These are phyloP conservation scores for Russula dissimulans DNA, from an alignment of 768 basidiomycete genomes.

Conservation along the genomic window DNA sequence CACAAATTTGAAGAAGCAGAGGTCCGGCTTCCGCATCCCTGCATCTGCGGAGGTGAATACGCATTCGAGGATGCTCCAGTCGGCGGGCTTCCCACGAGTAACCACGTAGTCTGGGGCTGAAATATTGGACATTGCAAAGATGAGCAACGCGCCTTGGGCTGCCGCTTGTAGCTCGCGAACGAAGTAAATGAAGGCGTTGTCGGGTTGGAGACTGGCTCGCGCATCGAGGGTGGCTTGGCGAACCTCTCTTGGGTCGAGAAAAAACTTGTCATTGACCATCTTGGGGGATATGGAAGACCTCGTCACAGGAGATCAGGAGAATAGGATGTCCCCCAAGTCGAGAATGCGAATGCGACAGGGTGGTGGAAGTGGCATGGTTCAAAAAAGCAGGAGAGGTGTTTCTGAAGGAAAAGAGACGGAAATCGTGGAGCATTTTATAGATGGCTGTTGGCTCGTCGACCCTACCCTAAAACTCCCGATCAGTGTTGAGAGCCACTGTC, in stretches of 20 bases:
- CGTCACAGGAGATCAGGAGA: constrained; percentile 41
- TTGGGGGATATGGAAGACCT: constrained; percentile 35
- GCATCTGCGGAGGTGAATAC: constrained; percentile 46
- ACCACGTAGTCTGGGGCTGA: constrained; percentile 44
- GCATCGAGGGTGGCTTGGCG: constrained; percentile 38
- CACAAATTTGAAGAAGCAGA: constrained; percentile 44
- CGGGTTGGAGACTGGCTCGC: constrained; percentile 38
- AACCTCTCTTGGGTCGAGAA: constrained; percentile 32
- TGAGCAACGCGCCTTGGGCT: constrained; percentile 28
- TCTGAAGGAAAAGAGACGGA: no score
- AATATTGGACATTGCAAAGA: constrained; percentile 55
- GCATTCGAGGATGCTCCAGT: constrained; percentile 41
- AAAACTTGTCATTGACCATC: constrained; percentile 33
- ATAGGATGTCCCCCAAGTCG: constrained; percentile 49
- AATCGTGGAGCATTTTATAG: no score
- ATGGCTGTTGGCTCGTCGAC: no score
- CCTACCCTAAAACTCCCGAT: no score
- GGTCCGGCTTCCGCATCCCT: constrained; percentile 48
- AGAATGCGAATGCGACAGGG: constrained; percentile 32
- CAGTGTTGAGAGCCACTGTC: no score
- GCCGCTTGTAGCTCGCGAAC: constrained; percentile 38
- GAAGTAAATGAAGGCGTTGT: constrained; percentile 37
- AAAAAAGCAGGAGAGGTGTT: neutral
- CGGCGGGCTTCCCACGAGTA: no score
- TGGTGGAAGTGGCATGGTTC: constrained; percentile 3